Percentiles rank a stretch among this genome's conserved stretches.
Conservation (phyloP, 2,329 filamentous ascomycete genomes). For the Aspergillus sp. region DNA sequence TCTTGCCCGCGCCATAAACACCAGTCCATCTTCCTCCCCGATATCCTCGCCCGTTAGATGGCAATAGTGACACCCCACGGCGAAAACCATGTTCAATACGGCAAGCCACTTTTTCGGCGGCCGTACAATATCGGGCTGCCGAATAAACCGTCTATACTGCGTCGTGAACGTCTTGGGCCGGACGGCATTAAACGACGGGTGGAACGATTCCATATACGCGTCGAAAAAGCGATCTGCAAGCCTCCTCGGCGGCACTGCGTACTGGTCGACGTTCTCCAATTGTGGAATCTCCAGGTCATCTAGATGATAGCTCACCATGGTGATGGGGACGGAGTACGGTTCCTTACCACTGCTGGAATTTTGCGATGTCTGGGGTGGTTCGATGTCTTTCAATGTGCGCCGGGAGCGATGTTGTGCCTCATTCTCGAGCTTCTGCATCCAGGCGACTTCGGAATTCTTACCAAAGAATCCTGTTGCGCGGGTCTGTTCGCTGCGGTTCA, state of each 20-base stretch:
- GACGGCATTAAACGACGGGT: slow-evolving; percentile 35
- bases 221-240: slow-evolving; percentile 32
- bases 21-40: slow-evolving; percentile 26
- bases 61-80: slow-evolving; percentile 35
- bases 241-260: slow-evolving; percentile 28
- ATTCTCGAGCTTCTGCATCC: slow-evolving; percentile 34
- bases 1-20: slow-evolving; percentile 35
- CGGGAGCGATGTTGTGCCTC: slow-evolving; percentile 16
- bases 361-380: slow-evolving; percentile 1
- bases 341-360: no score
- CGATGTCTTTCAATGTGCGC: background rate
- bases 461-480: slow-evolving; percentile 35
- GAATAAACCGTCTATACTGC: slow-evolving; percentile 32
- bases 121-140: slow-evolving; percentile 6
- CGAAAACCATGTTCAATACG: slow-evolving; percentile 41
- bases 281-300: slow-evolving; percentile 32
- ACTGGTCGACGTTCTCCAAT: slow-evolving; percentile 27
- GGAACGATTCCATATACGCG: slow-evolving; percentile 32
- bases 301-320: slow-evolving; percentile 30
- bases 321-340: slow-evolving; percentile 9
- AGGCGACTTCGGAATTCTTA: slow-evolving; percentile 37
- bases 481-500: slow-evolving; percentile 29
- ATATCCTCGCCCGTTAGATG: slow-evolving; percentile 23
- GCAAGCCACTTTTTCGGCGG: slow-evolving; percentile 33
- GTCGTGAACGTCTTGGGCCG: slow-evolving; percentile 27